These are phyloP conservation scores for Asterophora lycoperdoides DNA, from an alignment of 768 basidiomycete species.

Conservation along the genomic window DNA sequence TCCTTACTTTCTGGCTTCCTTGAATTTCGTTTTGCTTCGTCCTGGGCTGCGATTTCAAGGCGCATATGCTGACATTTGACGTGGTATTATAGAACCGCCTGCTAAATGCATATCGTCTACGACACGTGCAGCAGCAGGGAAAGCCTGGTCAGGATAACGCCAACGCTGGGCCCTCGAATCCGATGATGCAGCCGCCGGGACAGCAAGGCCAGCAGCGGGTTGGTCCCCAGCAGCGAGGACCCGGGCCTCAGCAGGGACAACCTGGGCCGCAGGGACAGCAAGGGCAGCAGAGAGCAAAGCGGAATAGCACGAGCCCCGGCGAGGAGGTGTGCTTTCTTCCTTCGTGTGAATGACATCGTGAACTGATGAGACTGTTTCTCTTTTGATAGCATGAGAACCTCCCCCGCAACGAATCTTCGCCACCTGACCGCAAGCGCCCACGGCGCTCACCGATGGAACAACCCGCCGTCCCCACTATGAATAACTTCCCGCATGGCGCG, in stretches of 20 bases:
- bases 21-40: too few relatives aligned
- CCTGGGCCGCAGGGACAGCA: conserved; percentile 21
- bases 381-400: conserved; percentile 41
- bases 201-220: conserved; percentile 27
- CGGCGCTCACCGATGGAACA: conserved; percentile 51
- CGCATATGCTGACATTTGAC: not conserved
- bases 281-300: conserved; percentile 33
- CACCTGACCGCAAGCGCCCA: conserved; percentile 51
- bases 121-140: conserved; percentile 9
- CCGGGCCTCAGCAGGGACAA: conserved; percentile 12
- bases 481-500: conserved; percentile 21
- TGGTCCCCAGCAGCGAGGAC: conserved; percentile 20
- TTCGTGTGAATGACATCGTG: not conserved
- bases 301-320: conserved; percentile 59
- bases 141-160: conserved; percentile 30
- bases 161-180: conserved; percentile 40
- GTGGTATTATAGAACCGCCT: conserved; percentile 32
- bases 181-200: conserved; percentile 27
- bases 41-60: not conserved
- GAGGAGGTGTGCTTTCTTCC: conserved; percentile 44
- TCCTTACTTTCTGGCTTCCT: not conserved
- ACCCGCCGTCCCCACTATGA: conserved; percentile 28
- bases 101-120: conserved; percentile 12
- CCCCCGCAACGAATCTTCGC: conserved; percentile 49
- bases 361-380: not conserved